phyloP scores from a whole-genome alignment of 768 basidiomycete species.

The Mycena rosella region DNA sequence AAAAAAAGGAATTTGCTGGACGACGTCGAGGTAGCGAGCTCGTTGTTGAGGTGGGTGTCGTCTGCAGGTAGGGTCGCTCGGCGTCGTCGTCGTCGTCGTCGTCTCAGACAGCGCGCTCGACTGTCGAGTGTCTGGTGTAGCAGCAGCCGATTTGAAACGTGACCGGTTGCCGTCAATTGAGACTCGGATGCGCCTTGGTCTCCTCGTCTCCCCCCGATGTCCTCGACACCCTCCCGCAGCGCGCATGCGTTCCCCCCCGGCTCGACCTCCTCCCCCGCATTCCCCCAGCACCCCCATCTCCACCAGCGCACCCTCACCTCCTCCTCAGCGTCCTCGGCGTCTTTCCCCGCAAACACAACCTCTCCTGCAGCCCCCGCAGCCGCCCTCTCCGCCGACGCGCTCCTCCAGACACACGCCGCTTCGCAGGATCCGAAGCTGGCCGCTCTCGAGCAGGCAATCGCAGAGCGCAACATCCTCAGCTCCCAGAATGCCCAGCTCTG shows the following conservation, averaged over 20 bases:
- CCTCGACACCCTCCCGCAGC: constrained; percentile 37
- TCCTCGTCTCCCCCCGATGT: constrained; percentile 7
- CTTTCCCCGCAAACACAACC: constrained; percentile 30
- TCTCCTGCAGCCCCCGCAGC: constrained; percentile 46
- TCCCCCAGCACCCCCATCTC: constrained; percentile 34
- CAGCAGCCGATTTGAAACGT: too few relatives aligned
- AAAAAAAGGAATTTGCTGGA: too few relatives aligned
- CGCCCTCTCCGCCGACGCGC: constrained; percentile 62
- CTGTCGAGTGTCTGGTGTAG: too few relatives aligned
- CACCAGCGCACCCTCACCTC: constrained; percentile 42
- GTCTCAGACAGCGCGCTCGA: too few relatives aligned
- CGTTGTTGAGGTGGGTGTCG: too few relatives aligned
- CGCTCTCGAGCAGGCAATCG: constrained; percentile 82
- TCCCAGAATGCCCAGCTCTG: constrained; percentile 92
- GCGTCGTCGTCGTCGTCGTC: too few relatives aligned
- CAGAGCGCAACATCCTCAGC: constrained; percentile 84
- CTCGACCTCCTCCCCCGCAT: constrained; percentile 44
- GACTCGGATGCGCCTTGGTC: too few relatives aligned
- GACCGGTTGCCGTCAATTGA: too few relatives aligned
- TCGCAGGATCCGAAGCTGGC: constrained; percentile 67
- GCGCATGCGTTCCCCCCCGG: constrained; percentile 5
- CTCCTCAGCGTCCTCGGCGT: constrained; percentile 45
- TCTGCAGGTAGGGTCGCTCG: too few relatives aligned
- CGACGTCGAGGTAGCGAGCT: too few relatives aligned
- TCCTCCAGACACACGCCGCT: constrained; percentile 67